phyloP scores from a whole-genome alignment of 176 grass and related monocot species.

The Otatea glauca region DNA sequence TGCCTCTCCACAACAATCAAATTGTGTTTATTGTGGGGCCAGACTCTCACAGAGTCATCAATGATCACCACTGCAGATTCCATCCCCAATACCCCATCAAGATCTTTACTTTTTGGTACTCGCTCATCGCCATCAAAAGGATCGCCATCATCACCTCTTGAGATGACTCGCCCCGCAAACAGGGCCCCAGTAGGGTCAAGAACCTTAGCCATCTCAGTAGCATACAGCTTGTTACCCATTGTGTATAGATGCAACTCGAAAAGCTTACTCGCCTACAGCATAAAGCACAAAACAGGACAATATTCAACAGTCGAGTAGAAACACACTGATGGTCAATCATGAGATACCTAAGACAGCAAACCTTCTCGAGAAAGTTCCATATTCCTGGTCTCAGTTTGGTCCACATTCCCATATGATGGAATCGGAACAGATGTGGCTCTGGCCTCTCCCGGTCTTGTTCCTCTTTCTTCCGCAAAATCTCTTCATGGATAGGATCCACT shows the following conservation, averaged over 20 bases:
- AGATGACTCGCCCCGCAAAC: slow-evolving; percentile 93
- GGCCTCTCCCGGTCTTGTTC: slow-evolving; percentile 76
- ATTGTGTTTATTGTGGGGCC: slow-evolving; percentile 96
- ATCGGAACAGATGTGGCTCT: slow-evolving; percentile 80
- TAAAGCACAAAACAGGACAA: slow-evolving; percentile 39
- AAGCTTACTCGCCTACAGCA: slow-evolving; percentile 78
- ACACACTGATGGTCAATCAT: background rate
- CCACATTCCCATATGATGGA: slow-evolving; percentile 98
- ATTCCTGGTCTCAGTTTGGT: slow-evolving; percentile 96
- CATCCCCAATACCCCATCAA: slow-evolving; percentile 96
- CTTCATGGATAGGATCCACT: slow-evolving; percentile 80
- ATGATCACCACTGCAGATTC: slow-evolving; percentile 96
- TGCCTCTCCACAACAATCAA: slow-evolving; percentile 98
- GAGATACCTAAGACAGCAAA: slow-evolving; percentile 38
- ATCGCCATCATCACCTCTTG: slow-evolving; percentile 80
- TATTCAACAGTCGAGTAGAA: background rate
- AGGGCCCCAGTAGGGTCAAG: slow-evolving; percentile 81
- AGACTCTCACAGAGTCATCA: slow-evolving; percentile 88
- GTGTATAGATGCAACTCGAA: slow-evolving; percentile 97
- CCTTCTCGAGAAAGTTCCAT: slow-evolving; percentile 98
- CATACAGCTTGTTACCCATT: slow-evolving; percentile 97
- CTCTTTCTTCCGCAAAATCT: slow-evolving; percentile 90
- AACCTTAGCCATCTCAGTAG: slow-evolving; percentile 97
- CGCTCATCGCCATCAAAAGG: slow-evolving; percentile 75
- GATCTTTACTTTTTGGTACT: slow-evolving; percentile 94